phyloP scores from a whole-genome alignment of 2,329 filamentous ascomycete genomes.

The Paraconiothyrium brasiliense region DNA sequence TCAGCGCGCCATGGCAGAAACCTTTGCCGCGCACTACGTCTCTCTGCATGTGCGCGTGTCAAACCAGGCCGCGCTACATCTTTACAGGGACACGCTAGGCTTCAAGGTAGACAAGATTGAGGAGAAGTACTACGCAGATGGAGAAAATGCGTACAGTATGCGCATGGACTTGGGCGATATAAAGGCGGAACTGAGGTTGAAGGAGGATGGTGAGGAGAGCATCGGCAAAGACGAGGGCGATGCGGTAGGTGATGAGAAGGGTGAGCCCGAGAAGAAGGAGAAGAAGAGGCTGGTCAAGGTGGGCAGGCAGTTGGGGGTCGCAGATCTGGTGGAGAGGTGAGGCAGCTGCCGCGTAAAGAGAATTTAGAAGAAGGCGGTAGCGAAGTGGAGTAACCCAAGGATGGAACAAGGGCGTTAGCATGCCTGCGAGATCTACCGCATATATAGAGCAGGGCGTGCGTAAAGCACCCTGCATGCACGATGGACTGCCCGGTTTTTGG shows the following conservation, averaged over 20 bases:
- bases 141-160: constrained; percentile 96
- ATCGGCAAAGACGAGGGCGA: constrained; percentile 49
- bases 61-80: constrained; percentile 87
- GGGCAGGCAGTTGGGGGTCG: constrained; percentile 80
- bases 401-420: neutral
- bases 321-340: constrained; percentile 76
- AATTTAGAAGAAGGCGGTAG: neutral
- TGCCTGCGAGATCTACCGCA: no score
- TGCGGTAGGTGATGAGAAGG: constrained; percentile 46
- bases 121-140: constrained; percentile 94
- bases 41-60: constrained; percentile 94
- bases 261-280: constrained; percentile 36
- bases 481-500: no score
- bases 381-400: no score
- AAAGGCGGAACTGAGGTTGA: constrained; percentile 62
- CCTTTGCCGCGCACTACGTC: constrained; percentile 89
- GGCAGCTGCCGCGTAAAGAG: constrained; percentile 26
- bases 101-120: constrained; percentile 90
- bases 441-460: no score
- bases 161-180: constrained; percentile 77
- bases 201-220: constrained; percentile 49
- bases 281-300: constrained; percentile 77
- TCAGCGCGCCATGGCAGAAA: constrained; percentile 96
- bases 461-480: no score
- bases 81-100: constrained; percentile 91